Base-by-base conservation (phyloP, 148 eudicot species). In the Limonium bicolor region DNA sequence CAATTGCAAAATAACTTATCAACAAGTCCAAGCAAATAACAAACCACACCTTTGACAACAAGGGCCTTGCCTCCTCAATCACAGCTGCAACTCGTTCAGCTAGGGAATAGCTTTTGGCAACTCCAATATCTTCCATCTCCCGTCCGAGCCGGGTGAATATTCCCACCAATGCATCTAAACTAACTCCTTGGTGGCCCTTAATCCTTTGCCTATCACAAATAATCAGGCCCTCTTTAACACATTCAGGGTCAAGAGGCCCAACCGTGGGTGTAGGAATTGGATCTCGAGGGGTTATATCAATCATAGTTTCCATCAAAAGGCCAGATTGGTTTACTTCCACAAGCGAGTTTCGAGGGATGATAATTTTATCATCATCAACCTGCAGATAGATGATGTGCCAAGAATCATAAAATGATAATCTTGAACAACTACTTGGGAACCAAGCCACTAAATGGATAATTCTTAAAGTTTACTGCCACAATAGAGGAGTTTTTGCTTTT, bases 271-370 rank as follows among this genome's bases (percentile, higher is more conserved):
- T 46, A 7, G 97, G 97, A 55, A 88, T 77, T 7, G 94, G 97
- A 64, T 88, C 64, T 45, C 66, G 69, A 7, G 97, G 97, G 7
- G 92, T 88, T 56, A 88, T 77, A 44, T 88, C 97, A 55, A 88
- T 88, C 64, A 83, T 57, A 23, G 86, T 88, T 68, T 88, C 97
- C 97, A 88, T 88, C 49, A 88, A 85, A 46, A 88, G 94, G 24
- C 97, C 97, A 38, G 97, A 88, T 35, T 83, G 97, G 63, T 88
- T 88, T 56, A 88, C 94, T 63, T 88, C 97, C 29, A 88, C 58
- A 41, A 80, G 39, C 51, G 97, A 88, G 54, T 88, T 88, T 49
- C 74, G 68, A 0, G 97, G 97, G 45, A 88, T 83, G 42, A 83
- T 74, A 15, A 73, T 64, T 54, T 83, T 88, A 46, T 80, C 97